phyloP scores from a whole-genome alignment of 805 yeast species.

The Ogataea zsoltii region DNA sequence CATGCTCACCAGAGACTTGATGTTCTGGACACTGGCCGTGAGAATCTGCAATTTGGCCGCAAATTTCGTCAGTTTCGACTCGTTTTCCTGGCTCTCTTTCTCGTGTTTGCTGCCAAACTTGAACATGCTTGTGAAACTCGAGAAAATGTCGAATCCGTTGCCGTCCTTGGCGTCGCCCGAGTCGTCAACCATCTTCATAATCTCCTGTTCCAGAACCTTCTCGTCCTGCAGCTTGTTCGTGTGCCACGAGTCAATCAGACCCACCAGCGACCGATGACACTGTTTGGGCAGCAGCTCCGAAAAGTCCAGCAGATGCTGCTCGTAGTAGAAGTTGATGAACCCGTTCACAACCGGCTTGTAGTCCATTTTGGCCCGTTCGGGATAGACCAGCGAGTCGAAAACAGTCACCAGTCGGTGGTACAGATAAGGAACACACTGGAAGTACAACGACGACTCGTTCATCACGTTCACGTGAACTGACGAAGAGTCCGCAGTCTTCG shows the following conservation, averaged over 20 bases:
- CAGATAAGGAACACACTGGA: conserved; percentile 38
- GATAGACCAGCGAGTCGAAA: conserved; percentile 29
- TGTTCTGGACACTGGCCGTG: conserved; percentile 69
- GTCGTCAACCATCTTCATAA: conserved; percentile 36
- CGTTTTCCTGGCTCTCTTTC: conserved; percentile 30
- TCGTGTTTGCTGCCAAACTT: conserved; percentile 33
- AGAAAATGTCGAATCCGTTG: conserved; percentile 48
- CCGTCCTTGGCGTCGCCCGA: conserved; percentile 32
- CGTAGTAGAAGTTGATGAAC: conserved; percentile 38
- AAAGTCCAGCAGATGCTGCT: conserved; percentile 36
- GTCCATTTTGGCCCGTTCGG: conserved; percentile 28
- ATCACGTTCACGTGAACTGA: conserved; percentile 29
- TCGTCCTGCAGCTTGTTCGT: conserved; percentile 37
- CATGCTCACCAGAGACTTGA: conserved; percentile 75
- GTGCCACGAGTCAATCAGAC: conserved; percentile 42
- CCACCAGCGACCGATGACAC: conserved; percentile 31
- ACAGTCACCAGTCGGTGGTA: conserved; percentile 29
- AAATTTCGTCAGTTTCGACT: conserved; percentile 51
- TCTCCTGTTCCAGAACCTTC: conserved; percentile 39
- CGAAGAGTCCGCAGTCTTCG: too few species aligned
- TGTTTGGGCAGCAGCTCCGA: conserved; percentile 35
- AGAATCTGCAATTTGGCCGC: conserved; percentile 81
- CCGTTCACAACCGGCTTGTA: conserved; percentile 31
- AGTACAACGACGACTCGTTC: conserved; percentile 36
- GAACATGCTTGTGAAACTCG: conserved; percentile 66